Conservation (phyloP, 208 protist species). For the Trypanosoma congolense region DNA sequence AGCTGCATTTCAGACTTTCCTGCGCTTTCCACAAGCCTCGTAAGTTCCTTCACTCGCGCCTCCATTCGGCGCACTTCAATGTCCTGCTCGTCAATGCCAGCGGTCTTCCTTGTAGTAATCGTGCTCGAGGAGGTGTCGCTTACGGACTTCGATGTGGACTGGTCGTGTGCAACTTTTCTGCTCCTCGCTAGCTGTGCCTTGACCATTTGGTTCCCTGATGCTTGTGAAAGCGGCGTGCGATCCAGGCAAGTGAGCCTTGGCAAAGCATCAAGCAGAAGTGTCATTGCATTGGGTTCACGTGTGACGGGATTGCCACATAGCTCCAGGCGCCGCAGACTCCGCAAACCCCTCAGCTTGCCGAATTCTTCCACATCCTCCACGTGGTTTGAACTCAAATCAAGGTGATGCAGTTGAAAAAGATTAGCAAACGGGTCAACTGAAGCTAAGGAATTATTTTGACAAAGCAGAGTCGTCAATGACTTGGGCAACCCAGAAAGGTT, state of each 20-base stretch:
- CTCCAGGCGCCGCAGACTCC: constrained; percentile 54
- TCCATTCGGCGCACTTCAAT: constrained; percentile 48
- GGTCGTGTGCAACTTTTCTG: constrained; percentile 1
- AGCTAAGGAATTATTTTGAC: constrained; percentile 42
- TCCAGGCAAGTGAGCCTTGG: constrained; percentile 61
- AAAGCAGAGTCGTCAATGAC: constrained; percentile 35
- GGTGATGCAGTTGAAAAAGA: constrained; percentile 32
- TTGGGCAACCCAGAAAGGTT: constrained; percentile 31
- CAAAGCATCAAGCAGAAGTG: constrained; percentile 25
- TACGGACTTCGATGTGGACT: neutral
- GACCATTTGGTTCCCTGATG: constrained; percentile 39
- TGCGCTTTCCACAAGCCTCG: constrained; percentile 36
- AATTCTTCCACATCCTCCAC: constrained; percentile 33
- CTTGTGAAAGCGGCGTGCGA: constrained; percentile 63
- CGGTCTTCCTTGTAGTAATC: neutral
- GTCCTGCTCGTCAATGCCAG: constrained; percentile 10
- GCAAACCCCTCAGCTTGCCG: constrained; percentile 25
- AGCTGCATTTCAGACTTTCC: constrained; percentile 41
- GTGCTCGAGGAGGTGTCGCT: constrained; percentile 1
- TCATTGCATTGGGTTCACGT: constrained; percentile 10
- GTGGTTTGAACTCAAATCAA: constrained; percentile 48
- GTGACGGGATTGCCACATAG: constrained; percentile 53
- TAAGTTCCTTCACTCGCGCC: constrained; percentile 61
- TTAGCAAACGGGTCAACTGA: constrained; percentile 31
- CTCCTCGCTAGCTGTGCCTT: constrained; percentile 28